A percentile compares a stretch with the other conserved stretches of the same genome.
Evolutionary conservation across 2,329 filamentous ascomycete genomes (phyloP).

Genomic region (Fusarium sp.): DNA sequence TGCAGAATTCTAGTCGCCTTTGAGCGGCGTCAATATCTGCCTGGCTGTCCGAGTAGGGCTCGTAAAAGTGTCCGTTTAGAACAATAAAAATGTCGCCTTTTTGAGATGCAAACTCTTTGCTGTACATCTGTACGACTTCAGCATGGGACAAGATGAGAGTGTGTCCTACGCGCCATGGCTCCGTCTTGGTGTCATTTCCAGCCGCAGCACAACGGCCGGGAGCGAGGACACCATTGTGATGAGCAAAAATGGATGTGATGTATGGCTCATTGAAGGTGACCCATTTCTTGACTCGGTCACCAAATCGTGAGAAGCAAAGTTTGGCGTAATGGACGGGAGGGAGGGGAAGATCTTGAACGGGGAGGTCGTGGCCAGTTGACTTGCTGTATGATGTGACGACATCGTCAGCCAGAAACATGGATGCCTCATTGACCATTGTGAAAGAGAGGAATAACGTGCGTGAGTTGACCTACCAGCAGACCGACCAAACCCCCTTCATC

Average conservation of each 20-base stretch:
- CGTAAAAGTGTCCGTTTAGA: neutral
- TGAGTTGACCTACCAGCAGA: neutral
- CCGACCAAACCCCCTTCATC: neutral
- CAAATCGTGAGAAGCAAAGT: neutral
- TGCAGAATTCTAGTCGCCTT: neutral
- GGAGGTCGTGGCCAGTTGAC: neutral
- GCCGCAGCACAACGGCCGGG: conserved; percentile 22
- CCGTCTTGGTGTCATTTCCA: neutral
- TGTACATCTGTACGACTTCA: neutral
- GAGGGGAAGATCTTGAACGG: conserved; percentile 35
- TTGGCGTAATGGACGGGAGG: conserved; percentile 26
- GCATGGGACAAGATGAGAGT: neutral
- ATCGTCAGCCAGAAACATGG: conserved; percentile 11
- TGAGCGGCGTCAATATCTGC: neutral
- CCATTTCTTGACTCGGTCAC: conserved; percentile 33
- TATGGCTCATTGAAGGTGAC: conserved; percentile 49
- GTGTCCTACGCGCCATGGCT: neutral
- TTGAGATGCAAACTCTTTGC: neutral
- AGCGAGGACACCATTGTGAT: conserved; percentile 34
- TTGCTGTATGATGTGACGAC: neutral
- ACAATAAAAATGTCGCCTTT: neutral
- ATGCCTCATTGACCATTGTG: conserved; percentile 7
- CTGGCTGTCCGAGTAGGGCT: neutral
- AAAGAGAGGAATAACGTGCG: neutral
- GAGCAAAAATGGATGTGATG: conserved; percentile 42